Evolutionary conservation across 2,329 filamentous ascomycete genomes (phyloP), one percentile per base, ranked within the genome.

Genomic region (Botryosphaeria agaves): DNA sequence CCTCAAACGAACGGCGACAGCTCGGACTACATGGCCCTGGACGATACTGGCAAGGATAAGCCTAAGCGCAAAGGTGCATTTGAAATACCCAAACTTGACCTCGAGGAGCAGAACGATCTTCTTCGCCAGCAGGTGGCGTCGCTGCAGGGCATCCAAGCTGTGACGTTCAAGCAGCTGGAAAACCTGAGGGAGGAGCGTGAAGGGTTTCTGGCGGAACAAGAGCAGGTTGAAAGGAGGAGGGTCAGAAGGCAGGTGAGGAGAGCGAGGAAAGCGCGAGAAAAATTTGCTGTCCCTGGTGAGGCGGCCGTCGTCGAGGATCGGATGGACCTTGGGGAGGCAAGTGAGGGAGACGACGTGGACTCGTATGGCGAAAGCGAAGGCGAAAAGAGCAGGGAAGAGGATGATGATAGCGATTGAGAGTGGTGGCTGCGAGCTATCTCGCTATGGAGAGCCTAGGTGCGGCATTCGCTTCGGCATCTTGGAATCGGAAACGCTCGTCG

Each of bases 91-190:
- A 7, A 37, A 35, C 7, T n/a, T n/a, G n/a, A n/a, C n/a, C 35
- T 52, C 11, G 48, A 48, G 9, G 47, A 53, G 33, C 37, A 54
- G n/a, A 44, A 46, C 20, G 47, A 51, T 23, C 26, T 52, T 18
- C 17, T 38, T 16, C 51, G 46, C 36, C 45, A 46, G 30, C 49
- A 62, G 34, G 32, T 63, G 11, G 56, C 53, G 14, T 53, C 54
- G 4, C 41, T 63, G 18, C 52, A 59, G 36, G 47, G 56, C 24
- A 47, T 62, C 18, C 59, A 62, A 38, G 56, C 49, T 34, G 53
- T 53, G 19, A 58, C 55, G 4, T 56, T 63, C 31, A 45, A 53
- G 14, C 59, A 61, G 34, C 43, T 64, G 16, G 53, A 53, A 9
- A 52, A 55, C 34, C 29, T 62, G 31, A 51, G 52, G 26, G 47